Conservation (phyloP, 768 basidiomycete genomes). For the Auriscalpium microsporum region DNA sequence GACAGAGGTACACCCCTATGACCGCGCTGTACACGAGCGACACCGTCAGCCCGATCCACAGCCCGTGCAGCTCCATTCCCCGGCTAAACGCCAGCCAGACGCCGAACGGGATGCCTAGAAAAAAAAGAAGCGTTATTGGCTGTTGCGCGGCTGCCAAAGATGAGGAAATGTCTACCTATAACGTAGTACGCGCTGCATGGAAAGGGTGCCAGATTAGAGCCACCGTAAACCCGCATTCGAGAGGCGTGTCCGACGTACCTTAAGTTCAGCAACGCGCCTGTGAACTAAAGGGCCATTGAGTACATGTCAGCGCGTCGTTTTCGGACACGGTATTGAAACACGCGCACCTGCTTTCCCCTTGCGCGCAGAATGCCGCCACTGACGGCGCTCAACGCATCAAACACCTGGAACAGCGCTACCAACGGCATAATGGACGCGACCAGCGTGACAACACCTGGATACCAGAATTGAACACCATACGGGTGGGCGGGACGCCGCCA, state of each 20-base stretch:
- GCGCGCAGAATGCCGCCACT: conserved; percentile 76
- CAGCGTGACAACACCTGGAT: conserved; percentile 29
- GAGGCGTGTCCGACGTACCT: conserved; percentile 33
- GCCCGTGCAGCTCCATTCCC: conserved; percentile 53
- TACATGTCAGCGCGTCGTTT: too few species aligned
- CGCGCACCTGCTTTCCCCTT: conserved; percentile 59
- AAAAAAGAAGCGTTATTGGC: background rate
- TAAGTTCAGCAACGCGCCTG: conserved; percentile 73
- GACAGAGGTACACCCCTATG: conserved; percentile 43
- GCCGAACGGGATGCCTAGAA: conserved; percentile 67
- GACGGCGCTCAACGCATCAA: conserved; percentile 68
- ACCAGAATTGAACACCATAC: background rate
- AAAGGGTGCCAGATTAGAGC: background rate
- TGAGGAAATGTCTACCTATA: conserved; percentile 35
- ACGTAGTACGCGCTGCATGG: conserved; percentile 61
- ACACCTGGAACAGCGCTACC: conserved; percentile 75
- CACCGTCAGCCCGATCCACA: conserved; percentile 78
- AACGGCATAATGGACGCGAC: conserved; percentile 50
- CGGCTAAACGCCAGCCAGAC: conserved; percentile 64
- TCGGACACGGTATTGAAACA: background rate
- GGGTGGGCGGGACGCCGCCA: background rate
- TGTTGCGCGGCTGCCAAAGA: background rate
- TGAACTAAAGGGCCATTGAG: conserved; percentile 31
- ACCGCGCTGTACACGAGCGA: conserved; percentile 52
- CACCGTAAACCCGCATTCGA: background rate